Evolutionary conservation across 2,329 filamentous ascomycete genomes (phyloP).

Genomic region (Aspergillus spinulosporus): DNA sequence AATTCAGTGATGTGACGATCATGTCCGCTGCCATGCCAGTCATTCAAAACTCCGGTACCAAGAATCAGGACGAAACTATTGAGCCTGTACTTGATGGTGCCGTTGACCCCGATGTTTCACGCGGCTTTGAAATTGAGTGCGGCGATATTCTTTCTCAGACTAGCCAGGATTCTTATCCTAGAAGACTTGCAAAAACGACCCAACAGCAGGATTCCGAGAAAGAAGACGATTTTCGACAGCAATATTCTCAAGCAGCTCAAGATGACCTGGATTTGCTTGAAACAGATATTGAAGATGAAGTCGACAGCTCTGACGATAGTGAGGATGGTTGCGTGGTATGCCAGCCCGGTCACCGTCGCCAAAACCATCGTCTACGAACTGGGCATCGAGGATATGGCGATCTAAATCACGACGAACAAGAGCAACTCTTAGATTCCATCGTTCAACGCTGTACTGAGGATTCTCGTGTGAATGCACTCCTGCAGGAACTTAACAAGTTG

Average conservation of each 20-base stretch:
- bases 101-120: too few species aligned
- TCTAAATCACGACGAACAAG: conserved; percentile 2
- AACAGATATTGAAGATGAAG: not conserved
- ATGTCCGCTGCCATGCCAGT: too few species aligned
- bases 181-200: too few species aligned
- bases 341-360: not conserved
- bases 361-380: not conserved
- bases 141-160: too few species aligned
- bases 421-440: not conserved
- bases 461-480: not conserved
- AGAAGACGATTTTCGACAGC: not conserved
- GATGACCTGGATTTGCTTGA: not conserved
- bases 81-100: too few species aligned
- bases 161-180: too few species aligned
- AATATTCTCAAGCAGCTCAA: too few species aligned
- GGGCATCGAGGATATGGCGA: conserved; percentile 4
- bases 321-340: not conserved
- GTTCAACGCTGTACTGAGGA: not conserved
- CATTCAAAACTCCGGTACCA: too few species aligned
- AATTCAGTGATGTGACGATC: too few species aligned
- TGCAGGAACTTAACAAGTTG: not conserved
- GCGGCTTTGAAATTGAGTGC: too few species aligned
- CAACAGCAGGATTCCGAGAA: too few species aligned
- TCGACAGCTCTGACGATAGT: not conserved
- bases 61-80: too few species aligned